Evolutionary conservation across 2,329 filamentous ascomycete species (phyloP), one percentile per base, ranked within the genome.

Genomic region (Fusarium virguliforme): DNA sequence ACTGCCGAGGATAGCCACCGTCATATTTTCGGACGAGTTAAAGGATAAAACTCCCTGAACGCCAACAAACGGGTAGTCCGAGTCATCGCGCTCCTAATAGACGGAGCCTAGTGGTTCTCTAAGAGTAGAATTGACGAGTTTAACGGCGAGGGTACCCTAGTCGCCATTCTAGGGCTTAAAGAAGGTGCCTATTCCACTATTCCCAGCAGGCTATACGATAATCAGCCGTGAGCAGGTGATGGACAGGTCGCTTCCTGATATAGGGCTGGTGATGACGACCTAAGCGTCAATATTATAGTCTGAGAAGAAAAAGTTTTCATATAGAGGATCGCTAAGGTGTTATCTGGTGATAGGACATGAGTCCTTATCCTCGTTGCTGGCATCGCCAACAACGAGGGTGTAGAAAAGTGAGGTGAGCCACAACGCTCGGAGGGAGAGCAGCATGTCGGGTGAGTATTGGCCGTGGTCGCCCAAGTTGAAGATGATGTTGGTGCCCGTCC

Each of bases 271-370:
- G 1, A 91, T 80, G 1, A 92, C 85, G 0, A 89, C 87, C 70
- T 91, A 89, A 6, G 84, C 84, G 35, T 86, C 85, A 2, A 85
- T 83, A 67, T 89, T 83, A 76, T 89, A 91, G 74, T 91, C 89
- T 0, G 88, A 90, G 70, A 90, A 88, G 79, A 92, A 90, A 78
- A 88, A 90, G 73, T 91, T 91, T 40, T 88, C 83, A 65, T 91
- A 90, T 0, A 89, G 89, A 2, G 85, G 83, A 68, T 90, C 88
- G 34, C 82, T 85, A 3, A 90, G 79, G 24, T 81, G 64, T 1
- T 70, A 64, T 0, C 41, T 57, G 1, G 63, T 71, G 2, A 35
- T 50, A 2, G 43, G 34, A 5, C 68, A 70, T 0, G 67, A 26
- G 15, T 3, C 4, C 35, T 40, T 40, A 24, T 60, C 18, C 18